phyloP scores from a whole-genome alignment of 2,329 filamentous ascomycete species.

The Trichoderma breve region DNA sequence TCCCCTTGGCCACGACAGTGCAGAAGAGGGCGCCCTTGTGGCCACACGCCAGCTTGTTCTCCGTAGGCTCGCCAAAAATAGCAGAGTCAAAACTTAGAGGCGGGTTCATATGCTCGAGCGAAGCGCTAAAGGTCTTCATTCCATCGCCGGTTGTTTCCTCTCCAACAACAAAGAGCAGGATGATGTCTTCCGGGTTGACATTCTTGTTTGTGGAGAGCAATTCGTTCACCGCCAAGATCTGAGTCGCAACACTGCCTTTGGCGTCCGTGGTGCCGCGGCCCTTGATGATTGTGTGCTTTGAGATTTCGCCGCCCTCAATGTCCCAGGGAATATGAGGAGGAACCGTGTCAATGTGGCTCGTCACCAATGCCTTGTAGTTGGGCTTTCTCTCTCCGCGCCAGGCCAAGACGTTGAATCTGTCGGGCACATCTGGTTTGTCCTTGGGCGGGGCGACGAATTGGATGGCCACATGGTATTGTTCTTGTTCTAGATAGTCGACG shows the following conservation, averaged over 20 bases:
- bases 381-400: conserved; percentile 50
- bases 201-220: conserved; percentile 43
- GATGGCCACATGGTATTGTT: conserved; percentile 43
- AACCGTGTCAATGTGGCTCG: conserved; percentile 79
- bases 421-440: conserved; percentile 30
- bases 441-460: conserved; percentile 40
- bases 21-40: conserved; percentile 84
- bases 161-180: conserved; percentile 70
- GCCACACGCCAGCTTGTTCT: conserved; percentile 80
- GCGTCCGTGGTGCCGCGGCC: conserved; percentile 75
- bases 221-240: conserved; percentile 65
- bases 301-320: conserved; percentile 47
- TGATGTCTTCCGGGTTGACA: conserved; percentile 50
- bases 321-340: conserved; percentile 71
- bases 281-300: conserved; percentile 53
- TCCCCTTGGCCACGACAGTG: conserved; percentile 65
- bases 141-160: conserved; percentile 81
- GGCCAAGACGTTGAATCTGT: conserved; percentile 72
- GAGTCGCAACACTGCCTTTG: conserved; percentile 68
- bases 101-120: conserved; percentile 33
- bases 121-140: conserved; percentile 61
- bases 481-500: conserved; percentile 58
- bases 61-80: conserved; percentile 92
- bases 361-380: conserved; percentile 61
- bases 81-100: conserved; percentile 57